Evolutionary conservation across 2,329 filamentous ascomycete genomes (phyloP).

Genomic region (Massarina eburnea): DNA sequence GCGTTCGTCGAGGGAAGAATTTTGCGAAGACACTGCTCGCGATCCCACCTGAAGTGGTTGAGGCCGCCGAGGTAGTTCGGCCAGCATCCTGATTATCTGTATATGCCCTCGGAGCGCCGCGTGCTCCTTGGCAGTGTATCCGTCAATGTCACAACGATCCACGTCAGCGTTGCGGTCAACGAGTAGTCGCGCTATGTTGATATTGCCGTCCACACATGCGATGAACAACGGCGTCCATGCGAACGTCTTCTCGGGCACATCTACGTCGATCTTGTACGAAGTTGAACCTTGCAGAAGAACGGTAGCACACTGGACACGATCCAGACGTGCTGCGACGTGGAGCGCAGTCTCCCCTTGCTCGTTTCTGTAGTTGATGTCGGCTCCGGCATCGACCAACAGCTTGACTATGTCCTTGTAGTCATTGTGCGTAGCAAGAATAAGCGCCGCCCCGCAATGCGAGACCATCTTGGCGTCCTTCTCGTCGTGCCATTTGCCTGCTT

Average conservation of each 20-base stretch:
- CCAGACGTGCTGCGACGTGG: conserved; percentile 87
- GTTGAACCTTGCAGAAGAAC: conserved; percentile 71
- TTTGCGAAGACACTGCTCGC: conserved; percentile 50
- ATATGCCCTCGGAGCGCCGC: conserved; percentile 88
- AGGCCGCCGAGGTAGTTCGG: conserved; percentile 53
- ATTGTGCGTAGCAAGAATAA: conserved; percentile 84
- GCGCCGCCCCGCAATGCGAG: conserved; percentile 81
- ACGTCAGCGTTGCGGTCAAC: conserved; percentile 77
- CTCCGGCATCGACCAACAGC: conserved; percentile 83
- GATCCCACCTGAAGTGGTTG: conserved; percentile 27
- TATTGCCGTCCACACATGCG: conserved; percentile 84
- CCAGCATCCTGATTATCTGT: conserved; percentile 71
- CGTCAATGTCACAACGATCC: conserved; percentile 76
- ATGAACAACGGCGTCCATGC: conserved; percentile 96
- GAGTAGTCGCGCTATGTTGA: conserved; percentile 73
- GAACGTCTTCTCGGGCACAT: conserved; percentile 80
- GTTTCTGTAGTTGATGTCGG: conserved; percentile 93
- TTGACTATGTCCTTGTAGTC: conserved; percentile 84
- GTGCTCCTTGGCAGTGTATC: conserved; percentile 93
- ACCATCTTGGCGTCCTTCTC: conserved; percentile 66
- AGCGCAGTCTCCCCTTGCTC: conserved; percentile 87
- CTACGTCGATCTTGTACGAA: conserved; percentile 72
- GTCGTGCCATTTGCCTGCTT: conserved; percentile 76
- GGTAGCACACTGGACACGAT: conserved; percentile 76
- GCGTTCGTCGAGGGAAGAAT: conserved; percentile 59